Evolutionary conservation across 164 flowering plant genomes (phyloP).

Genomic region (Cinnamomum micranthum): DNA sequence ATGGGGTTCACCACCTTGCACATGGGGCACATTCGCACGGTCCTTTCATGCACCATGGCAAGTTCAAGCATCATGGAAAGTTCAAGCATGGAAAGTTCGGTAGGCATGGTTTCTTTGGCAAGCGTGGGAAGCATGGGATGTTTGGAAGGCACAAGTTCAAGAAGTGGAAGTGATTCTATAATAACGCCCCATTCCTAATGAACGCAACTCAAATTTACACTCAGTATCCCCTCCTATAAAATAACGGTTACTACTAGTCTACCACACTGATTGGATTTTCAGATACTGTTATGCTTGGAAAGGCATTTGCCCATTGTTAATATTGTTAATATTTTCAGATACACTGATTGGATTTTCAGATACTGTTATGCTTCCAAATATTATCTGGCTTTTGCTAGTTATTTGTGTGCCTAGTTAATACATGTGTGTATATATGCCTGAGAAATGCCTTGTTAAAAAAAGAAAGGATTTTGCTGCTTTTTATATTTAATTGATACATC

Average conservation of each 20-base stretch:
- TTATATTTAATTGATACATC: no score
- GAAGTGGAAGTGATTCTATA: conserved; percentile 56
- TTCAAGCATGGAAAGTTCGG: conserved; percentile 31
- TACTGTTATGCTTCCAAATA: not conserved
- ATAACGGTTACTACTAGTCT: not conserved
- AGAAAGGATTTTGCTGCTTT: no score
- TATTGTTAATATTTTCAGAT: not conserved
- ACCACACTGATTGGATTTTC: not conserved
- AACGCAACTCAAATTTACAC: no score
- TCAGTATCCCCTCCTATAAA: not conserved
- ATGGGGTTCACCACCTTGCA: conserved; percentile 48
- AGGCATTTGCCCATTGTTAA: not conserved
- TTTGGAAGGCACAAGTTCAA: conserved; percentile 21
- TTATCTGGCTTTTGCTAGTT: no score
- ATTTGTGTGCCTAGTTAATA: no score
- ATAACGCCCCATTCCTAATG: not conserved
- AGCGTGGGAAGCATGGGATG: conserved; percentile 35
- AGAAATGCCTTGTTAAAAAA: no score
- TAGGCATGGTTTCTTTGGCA: conserved; percentile 13
- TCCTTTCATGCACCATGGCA: conserved; percentile 20
- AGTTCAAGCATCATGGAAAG: conserved; percentile 29
- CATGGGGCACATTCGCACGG: conserved; percentile 13
- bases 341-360: not conserved
- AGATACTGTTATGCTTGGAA: not conserved
- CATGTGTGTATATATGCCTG: no score